These are phyloP conservation scores for Kluyveromyces lactis DNA, from an alignment of 805 yeast genomes.

Conservation along the genomic window DNA sequence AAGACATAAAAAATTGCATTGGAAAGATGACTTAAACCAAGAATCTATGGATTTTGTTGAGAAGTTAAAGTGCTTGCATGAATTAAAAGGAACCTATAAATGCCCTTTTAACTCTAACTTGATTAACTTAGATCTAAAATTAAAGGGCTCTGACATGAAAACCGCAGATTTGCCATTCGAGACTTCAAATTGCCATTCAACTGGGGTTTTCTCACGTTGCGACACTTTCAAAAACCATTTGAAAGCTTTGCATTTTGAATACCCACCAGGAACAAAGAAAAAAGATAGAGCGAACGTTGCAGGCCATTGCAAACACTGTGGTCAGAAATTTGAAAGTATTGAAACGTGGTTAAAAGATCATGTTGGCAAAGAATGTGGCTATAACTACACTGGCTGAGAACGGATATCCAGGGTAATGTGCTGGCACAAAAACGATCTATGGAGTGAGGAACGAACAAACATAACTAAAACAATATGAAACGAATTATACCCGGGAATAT, in stretches of 20 bases:
- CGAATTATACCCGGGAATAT: no score
- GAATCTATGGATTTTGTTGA: conserved; percentile 8
- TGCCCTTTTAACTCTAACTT: conserved; percentile 55
- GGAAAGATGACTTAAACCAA: conserved; percentile 44
- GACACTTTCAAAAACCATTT: conserved; percentile 89
- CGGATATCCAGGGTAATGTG: no score
- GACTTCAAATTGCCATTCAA: conserved; percentile 52
- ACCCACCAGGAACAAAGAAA: conserved; percentile 81
- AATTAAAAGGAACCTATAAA: conserved; percentile 41
- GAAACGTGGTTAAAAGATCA: conserved; percentile 76
- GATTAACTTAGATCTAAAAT: conserved; percentile 24
- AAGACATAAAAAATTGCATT: conserved; percentile 79
- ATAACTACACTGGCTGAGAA: conserved; percentile 5
- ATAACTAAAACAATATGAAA: no score
- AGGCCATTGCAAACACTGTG: conserved; percentile 78
- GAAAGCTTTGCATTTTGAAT: conserved; percentile 81
- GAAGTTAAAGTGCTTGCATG: conserved; percentile 23
- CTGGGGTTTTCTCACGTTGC: conserved; percentile 81
- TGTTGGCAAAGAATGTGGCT: conserved; percentile 38
- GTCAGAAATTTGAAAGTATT: conserved; percentile 52
- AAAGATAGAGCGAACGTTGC: conserved; percentile 57
- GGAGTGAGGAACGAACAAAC: no score
- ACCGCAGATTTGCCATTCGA: conserved; percentile 17
- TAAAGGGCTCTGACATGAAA: conserved; percentile 20
- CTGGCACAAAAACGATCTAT: no score